Base-by-base conservation (phyloP, 2,329 filamentous ascomycete species). In the Xylaria multiplex region DNA sequence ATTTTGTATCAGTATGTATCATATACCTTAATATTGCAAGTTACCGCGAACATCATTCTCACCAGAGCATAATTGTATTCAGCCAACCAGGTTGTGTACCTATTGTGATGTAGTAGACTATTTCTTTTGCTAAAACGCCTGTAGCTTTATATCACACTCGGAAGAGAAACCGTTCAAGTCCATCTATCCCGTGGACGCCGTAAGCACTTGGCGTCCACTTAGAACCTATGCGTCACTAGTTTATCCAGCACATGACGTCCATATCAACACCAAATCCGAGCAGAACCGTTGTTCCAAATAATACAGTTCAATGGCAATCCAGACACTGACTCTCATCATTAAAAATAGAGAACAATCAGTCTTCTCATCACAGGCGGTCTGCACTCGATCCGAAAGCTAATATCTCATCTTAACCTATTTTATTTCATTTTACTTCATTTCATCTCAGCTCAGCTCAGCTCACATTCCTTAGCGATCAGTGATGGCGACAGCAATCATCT, bases 161-260 rank as follows among this genome's bases (percentile, higher is more conserved):
- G 27, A 32, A 52, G 48, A 35, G 6, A 35, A n/a, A 8, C 48
- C 48, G 48, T 52, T 52, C 1, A 52, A 19, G 46, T 32, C n/a
- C n/a, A 35, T 11, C 27, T 30, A 8, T 52, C 9, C n/a, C 32
- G 3, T 52, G 9, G 13, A 0, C 48, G 6, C 48, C n/a, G 30
- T 52, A n/a, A 52, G 48, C 27, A 52, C 22, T 52, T 52, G 19
- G 48, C 48, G 27, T 24, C n/a, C 35, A 52, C 16, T n/a, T 19
- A 9, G 37, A 4, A 13, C 11, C 13, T 40, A 13, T 14, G 9
- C 9, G 11, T 40, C 37, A 40, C 37, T 16, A 4, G 9, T 2
- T 13, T 40, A 11, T 11, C 11, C 13, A 40, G 3, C 11, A 40
- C 37, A 40, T 11, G 1, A 14, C 37, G 37, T 13, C 3, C 11